phyloP scores from a whole-genome alignment of 768 basidiomycete genomes.

The Mycena vulgaris region DNA sequence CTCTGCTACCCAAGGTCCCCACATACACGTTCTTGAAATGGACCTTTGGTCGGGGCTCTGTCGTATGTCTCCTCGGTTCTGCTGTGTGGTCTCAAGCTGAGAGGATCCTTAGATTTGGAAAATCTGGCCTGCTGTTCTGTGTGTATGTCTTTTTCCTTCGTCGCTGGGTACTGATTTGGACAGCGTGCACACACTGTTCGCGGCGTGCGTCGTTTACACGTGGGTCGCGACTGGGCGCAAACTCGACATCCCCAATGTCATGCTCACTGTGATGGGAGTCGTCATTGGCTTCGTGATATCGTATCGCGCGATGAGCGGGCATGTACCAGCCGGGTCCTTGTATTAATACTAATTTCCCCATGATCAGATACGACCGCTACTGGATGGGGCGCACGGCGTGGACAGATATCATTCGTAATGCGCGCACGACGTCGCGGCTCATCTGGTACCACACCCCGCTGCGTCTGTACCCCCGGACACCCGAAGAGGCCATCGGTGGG shows the following conservation, averaged over 20 bases:
- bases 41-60: conserved; percentile 35
- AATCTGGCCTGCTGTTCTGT: conserved; percentile 76
- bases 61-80: conserved; percentile 20
- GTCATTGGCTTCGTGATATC: conserved; percentile 77
- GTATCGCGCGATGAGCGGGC: conserved; percentile 69
- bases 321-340: not conserved
- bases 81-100: not conserved
- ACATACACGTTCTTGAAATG: conserved; percentile 36
- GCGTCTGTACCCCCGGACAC: conserved; percentile 47
- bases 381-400: conserved; percentile 71
- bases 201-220: conserved; percentile 42
- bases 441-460: conserved; percentile 77
- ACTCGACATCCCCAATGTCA: conserved; percentile 52
- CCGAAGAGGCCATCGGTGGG: not conserved
- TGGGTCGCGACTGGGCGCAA: not conserved
- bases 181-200: conserved; percentile 68
- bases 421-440: conserved; percentile 65
- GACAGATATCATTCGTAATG: conserved; percentile 69
- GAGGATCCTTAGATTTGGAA: conserved; percentile 62
- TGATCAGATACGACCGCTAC: conserved; percentile 72
- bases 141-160: not conserved
- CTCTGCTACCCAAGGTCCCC: conserved; percentile 30
- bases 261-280: conserved; percentile 74
- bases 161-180: not conserved
- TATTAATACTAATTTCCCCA: not conserved